Base-by-base conservation (phyloP, 1,284 basidiomycete genomes). In the Apiotrichum laibachii region DNA sequence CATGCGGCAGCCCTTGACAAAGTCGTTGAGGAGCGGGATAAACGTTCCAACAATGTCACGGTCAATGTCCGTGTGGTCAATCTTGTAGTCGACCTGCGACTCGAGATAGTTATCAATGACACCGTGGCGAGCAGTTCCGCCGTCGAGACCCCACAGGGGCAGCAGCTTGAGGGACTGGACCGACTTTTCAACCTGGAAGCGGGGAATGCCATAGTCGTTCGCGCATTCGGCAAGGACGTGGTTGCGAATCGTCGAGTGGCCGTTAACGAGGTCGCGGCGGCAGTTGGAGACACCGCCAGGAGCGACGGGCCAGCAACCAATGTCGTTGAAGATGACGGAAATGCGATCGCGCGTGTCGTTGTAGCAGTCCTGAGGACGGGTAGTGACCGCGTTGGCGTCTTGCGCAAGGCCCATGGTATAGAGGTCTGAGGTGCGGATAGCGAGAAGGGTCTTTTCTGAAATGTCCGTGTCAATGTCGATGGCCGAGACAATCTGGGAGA, bases 181-280 rank as follows among this genome's bases (percentile, higher is more conserved):
- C n/a, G 19, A 50, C 55, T 56, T 60, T 46, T 60, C 59, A 7
- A 60, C 53, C 35, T 60, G 59, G 47, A 60, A 60, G 19, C 52
- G 46, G 18, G 59, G 59, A n/a, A 52, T 56, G 15, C 59, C 59
- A 22, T 56, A 60, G 34, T 60, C 59, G 50, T 60, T 60, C 19
- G 59, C 59, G 12, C 55, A 60, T 51, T 60, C 59, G 33, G 59
- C 59, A 9, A 60, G 51, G 18, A 60, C 59, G 43, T 60, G 59
- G 40, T 56, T 56, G 35, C 59, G 55, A 22, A 60, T 60, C 8
- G 59, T 55, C 22, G 22, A 48, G 46, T 56, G 55, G 11, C 55
- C 59, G 47, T 60, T 60, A 45, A 60, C 59, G 11, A 60, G 50
- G 34, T 60, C 59, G 18, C 59, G 59, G 11, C 59, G 59, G 21